Conservation (phyloP, 2,329 filamentous ascomycete species). For the Ceratocystis smalleyi region DNA sequence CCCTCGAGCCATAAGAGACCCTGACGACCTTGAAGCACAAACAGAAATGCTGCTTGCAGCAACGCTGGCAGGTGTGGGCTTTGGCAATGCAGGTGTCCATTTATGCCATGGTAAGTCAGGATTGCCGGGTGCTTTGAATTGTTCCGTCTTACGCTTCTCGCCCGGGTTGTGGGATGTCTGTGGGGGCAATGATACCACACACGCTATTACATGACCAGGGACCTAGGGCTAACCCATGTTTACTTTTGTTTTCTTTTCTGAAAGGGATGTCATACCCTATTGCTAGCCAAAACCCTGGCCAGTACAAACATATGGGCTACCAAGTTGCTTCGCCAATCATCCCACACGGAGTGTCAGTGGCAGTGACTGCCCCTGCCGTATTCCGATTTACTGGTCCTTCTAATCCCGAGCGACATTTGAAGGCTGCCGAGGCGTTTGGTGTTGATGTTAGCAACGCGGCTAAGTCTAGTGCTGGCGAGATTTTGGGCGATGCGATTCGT, state of each 20-base stretch:
- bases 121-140: not conserved
- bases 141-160: not conserved
- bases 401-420: slow-evolving; percentile 82
- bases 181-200: not conserved
- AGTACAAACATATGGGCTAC: slow-evolving; percentile 83
- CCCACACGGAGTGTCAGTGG: slow-evolving; percentile 89
- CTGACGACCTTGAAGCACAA: slow-evolving; percentile 84
- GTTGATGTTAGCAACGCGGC: slow-evolving; percentile 80
- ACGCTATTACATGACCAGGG: not conserved
- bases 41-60: slow-evolving; percentile 89
- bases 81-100: slow-evolving; percentile 95
- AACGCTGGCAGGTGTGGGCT: slow-evolving; percentile 86
- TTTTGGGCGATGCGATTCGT: slow-evolving; percentile 66
- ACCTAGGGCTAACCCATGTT: not conserved
- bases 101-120: slow-evolving; percentile 40
- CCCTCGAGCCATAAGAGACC: slow-evolving; percentile 70
- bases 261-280: slow-evolving; percentile 92
- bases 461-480: slow-evolving; percentile 74
- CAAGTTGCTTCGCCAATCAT: slow-evolving; percentile 63
- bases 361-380: slow-evolving; percentile 81
- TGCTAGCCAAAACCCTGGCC: slow-evolving; percentile 72
- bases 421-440: slow-evolving; percentile 78
- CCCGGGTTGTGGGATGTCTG: not conserved
- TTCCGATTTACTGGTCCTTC: slow-evolving; percentile 86
- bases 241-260: not conserved